These are phyloP conservation scores for Maudiozyma saulgeensis DNA, from an alignment of 805 yeast genomes.

Conservation along the genomic window DNA sequence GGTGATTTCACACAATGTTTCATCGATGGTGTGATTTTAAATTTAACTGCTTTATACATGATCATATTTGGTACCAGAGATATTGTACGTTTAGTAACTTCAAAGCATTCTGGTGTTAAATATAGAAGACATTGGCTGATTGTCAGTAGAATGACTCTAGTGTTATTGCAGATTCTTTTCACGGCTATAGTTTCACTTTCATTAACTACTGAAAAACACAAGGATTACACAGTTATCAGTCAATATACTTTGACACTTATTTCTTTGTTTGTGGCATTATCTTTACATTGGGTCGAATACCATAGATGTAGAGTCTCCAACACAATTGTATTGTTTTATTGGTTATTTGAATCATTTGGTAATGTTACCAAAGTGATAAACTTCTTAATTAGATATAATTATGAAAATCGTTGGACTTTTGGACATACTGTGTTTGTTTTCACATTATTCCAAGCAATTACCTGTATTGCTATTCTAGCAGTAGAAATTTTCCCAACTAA, in stretches of 20 bases:
- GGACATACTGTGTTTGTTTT: constrained; percentile 23
- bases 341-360: constrained; percentile 51
- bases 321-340: constrained; percentile 61
- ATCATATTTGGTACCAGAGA: constrained; percentile 35
- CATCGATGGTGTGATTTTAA: constrained; percentile 42
- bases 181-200: constrained; percentile 19
- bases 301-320: constrained; percentile 55
- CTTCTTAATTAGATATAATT: constrained; percentile 28
- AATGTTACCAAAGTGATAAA: constrained; percentile 38
- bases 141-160: constrained; percentile 28
- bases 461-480: constrained; percentile 26
- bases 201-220: constrained; percentile 12
- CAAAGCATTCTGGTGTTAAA: constrained; percentile 21
- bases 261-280: constrained; percentile 41
- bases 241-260: constrained; percentile 25
- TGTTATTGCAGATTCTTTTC: constrained; percentile 25
- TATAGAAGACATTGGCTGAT: constrained; percentile 33
- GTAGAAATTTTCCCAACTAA: constrained; percentile 35
- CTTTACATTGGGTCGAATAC: constrained; percentile 63
- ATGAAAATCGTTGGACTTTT: constrained; percentile 23
- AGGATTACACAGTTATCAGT: constrained; percentile 14
- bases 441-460: constrained; percentile 26
- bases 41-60: constrained; percentile 35
- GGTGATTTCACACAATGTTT: constrained; percentile 56
- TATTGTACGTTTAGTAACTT: constrained; percentile 20